Conservation (phyloP, 495 filamentous ascomycete species). For the Aspergillus mulundensis region DNA sequence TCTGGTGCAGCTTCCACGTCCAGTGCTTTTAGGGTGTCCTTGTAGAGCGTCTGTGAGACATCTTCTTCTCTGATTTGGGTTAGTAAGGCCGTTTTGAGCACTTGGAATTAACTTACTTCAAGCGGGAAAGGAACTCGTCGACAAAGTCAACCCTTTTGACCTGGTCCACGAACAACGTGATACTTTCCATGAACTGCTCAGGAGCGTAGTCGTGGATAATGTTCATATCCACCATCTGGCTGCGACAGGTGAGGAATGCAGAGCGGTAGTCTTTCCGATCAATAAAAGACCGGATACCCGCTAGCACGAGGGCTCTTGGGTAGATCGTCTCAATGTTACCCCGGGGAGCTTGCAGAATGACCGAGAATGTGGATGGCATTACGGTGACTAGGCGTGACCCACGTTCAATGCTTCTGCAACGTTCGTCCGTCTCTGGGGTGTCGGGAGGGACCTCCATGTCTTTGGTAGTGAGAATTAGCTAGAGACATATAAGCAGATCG, state of each 20-base stretch:
- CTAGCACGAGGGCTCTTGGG: conserved; percentile 85
- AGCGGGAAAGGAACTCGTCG: conserved; percentile 85
- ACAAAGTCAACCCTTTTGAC: conserved; percentile 79
- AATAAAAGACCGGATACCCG: conserved; percentile 77
- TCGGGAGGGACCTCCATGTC: conserved; percentile 80
- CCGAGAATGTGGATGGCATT: conserved; percentile 77
- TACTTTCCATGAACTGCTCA: conserved; percentile 71
- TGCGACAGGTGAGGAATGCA: conserved; percentile 83
- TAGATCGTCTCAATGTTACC: conserved; percentile 96
- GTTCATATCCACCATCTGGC: conserved; percentile 95
- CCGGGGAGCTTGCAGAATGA: conserved; percentile 88
- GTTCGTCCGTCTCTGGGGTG: conserved; percentile 85
- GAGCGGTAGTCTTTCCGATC: conserved; percentile 72
- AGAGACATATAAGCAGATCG: not conserved
- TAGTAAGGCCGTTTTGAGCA: not conserved
- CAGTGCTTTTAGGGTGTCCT: conserved; percentile 60
- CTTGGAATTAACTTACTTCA: conserved; percentile 55
- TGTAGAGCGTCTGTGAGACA: conserved; percentile 90
- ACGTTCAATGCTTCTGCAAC: conserved; percentile 88
- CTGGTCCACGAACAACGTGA: conserved; percentile 78
- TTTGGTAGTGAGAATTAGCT: conserved; percentile 26
- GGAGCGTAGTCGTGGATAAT: conserved; percentile 93
- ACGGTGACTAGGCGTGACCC: conserved; percentile 82
- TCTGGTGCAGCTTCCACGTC: conserved; percentile 17
- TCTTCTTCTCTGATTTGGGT: conserved; percentile 68